Evolutionary conservation across 164 flowering plant genomes (phyloP), one percentile per base, ranked within the genome.

Genomic region (Hamamelis virginiana): DNA sequence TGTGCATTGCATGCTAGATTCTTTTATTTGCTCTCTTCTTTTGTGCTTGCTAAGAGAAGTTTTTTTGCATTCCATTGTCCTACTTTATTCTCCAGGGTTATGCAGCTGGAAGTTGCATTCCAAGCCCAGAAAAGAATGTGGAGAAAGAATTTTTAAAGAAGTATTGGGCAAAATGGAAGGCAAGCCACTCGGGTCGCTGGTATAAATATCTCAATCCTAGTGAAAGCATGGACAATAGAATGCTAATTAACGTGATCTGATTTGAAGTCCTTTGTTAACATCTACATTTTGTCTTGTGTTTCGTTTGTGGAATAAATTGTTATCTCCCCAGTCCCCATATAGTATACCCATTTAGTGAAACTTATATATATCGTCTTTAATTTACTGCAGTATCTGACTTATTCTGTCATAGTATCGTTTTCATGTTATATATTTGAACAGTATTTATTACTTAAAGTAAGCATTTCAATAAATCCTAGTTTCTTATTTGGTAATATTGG

Each of bases 151-250:
- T 96, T 74, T 75, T 91, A 83, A 88, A 87, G 76, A 93, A 89
- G 74, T 93, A 93, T 70, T 93, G 97, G 99, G 91, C 97, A 63
- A 91, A 80, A 80, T 96, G 98, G 99, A 90, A 85, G 72, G 97
- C 97, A 62, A 74, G 67, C 74, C 94, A 89, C 79, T 74, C 89
- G 65, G 99, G 97, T 33, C 99, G 97, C 78, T 74, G 95, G 99
- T 93, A 85, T 60, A 13, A 57, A 41, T 66, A 45, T 19, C n/a
- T 70, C 48, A 61, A 38, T 21, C 33, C 23, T 41, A 41, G 50
- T 41, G 13, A 62, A 58, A 26, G 28, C 19, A 28, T 41, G 26
- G 19, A 43, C 25, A 45, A 8, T 62, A 5, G 48, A n/a, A 62
- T 59, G 62, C 33, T 22, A 23, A 57, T 57, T 26, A 22, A 57